phyloP scores from a whole-genome alignment of 441 rosid genomes.

The Cnidoscolus chayamansa region DNA sequence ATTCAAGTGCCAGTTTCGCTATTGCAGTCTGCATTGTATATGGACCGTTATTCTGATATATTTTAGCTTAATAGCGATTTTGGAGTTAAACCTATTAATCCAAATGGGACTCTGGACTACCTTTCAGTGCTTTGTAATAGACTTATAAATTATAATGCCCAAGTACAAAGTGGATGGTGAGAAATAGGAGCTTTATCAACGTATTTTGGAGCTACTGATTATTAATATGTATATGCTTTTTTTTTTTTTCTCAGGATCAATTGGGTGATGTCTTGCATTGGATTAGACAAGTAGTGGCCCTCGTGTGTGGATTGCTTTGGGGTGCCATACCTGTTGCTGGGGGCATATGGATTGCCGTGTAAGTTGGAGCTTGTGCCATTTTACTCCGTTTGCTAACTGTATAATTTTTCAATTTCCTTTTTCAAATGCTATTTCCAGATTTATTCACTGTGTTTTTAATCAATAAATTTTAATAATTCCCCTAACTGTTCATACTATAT shows the following conservation, averaged over 20 bases:
- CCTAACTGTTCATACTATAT: neutral
- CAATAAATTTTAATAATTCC: too few relatives aligned
- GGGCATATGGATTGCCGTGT: constrained; percentile 78
- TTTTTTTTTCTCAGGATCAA: constrained; percentile 60
- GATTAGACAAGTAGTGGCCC: constrained; percentile 81
- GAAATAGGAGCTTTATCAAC: neutral
- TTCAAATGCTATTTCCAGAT: neutral
- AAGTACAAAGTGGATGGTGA: neutral
- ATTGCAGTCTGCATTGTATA: neutral
- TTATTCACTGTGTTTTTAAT: neutral
- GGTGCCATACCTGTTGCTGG: constrained; percentile 89
- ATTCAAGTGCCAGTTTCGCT: neutral
- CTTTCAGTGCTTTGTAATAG: neutral
- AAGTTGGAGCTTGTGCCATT: constrained; percentile 31
- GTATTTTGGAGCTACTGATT: neutral
- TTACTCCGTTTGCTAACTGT: neutral
- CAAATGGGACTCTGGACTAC: neutral
- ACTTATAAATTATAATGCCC: neutral
- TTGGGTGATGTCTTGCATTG: constrained; percentile 97
- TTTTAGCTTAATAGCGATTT: neutral
- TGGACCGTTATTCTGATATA: neutral
- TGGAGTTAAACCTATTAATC: constrained; percentile 8
- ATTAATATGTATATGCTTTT: too few relatives aligned
- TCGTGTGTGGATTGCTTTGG: constrained; percentile 79
- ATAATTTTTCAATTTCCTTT: neutral